Evolutionary conservation across 1,284 basidiomycete genomes (phyloP).

Genomic region (Cryptococcus jaspeensis): DNA sequence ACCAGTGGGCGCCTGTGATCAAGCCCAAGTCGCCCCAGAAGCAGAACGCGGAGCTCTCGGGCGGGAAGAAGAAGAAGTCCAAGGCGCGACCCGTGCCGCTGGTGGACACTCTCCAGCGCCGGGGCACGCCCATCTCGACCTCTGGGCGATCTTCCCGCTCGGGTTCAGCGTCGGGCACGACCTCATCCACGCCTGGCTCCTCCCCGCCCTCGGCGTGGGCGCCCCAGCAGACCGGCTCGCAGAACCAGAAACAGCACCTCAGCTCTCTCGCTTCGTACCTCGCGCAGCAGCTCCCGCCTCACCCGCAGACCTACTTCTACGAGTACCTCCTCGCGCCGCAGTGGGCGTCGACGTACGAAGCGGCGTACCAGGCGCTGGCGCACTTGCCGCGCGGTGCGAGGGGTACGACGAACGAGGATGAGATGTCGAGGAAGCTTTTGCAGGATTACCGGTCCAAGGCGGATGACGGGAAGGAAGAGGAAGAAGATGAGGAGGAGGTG

Average conservation of each 20-base stretch:
- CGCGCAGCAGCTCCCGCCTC: constrained; percentile 27
- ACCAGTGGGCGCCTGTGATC: not conserved
- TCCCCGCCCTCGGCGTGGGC: not conserved
- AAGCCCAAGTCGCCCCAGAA: not conserved
- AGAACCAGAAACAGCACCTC: not conserved
- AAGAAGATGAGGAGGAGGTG: not conserved
- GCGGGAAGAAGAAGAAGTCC: constrained; percentile 8
- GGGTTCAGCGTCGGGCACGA: not conserved
- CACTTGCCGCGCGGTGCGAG: constrained; percentile 2
- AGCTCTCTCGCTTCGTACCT: constrained; percentile 33
- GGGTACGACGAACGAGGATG: constrained; percentile 1
- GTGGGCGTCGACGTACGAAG: constrained; percentile 35
- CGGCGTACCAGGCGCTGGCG: constrained; percentile 30
- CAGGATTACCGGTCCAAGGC: constrained; percentile 35
- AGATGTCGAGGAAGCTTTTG: constrained; percentile 23
- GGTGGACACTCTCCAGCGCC: constrained; percentile 42
- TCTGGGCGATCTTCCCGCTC: constrained; percentile 18
- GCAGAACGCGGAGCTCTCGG: not conserved
- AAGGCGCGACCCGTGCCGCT: constrained; percentile 28
- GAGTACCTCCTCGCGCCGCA: constrained; percentile 39
- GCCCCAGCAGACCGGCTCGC: no score
- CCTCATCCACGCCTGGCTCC: not conserved
- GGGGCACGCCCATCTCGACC: constrained; percentile 8
- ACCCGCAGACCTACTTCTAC: constrained; percentile 29
- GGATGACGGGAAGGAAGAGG: constrained; percentile 1